Evolutionary conservation across 148 eudicot genomes (phyloP).

Genomic region (Rhododendron williamsianum): DNA sequence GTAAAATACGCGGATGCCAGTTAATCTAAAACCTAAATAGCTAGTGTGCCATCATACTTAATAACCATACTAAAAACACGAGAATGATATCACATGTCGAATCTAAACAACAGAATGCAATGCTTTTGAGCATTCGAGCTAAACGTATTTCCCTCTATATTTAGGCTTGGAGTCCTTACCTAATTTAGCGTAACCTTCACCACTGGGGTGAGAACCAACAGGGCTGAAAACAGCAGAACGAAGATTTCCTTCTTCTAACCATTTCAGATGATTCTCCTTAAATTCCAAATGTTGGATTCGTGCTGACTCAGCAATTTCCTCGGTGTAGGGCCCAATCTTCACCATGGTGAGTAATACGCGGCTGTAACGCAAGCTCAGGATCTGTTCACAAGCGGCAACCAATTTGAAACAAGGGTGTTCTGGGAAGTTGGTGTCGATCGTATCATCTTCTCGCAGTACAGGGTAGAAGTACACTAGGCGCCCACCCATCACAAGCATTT

Average conservation of each 20-base stretch:
- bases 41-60: background rate
- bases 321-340: conserved; percentile 68
- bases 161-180: conserved; percentile 66
- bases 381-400: conserved; percentile 84
- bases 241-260: conserved; percentile 93
- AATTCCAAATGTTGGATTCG: conserved; percentile 61
- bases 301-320: conserved; percentile 52
- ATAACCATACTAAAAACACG: background rate
- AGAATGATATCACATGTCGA: background rate
- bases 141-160: conserved; percentile 86
- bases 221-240: conserved; percentile 90
- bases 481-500: conserved; percentile 86
- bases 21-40: background rate
- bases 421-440: conserved; percentile 60
- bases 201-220: conserved; percentile 30
- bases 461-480: conserved; percentile 94
- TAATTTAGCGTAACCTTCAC: conserved; percentile 35
- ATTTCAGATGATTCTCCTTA: conserved; percentile 77
- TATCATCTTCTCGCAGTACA: conserved; percentile 69
- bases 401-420: conserved; percentile 89
- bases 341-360: conserved; percentile 90
- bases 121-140: conserved; percentile 2
- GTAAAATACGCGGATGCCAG: background rate
- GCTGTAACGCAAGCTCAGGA: conserved; percentile 82
- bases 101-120: background rate